Conservation (phyloP, 257 asterid species). For the Solanum appendiculatum region DNA sequence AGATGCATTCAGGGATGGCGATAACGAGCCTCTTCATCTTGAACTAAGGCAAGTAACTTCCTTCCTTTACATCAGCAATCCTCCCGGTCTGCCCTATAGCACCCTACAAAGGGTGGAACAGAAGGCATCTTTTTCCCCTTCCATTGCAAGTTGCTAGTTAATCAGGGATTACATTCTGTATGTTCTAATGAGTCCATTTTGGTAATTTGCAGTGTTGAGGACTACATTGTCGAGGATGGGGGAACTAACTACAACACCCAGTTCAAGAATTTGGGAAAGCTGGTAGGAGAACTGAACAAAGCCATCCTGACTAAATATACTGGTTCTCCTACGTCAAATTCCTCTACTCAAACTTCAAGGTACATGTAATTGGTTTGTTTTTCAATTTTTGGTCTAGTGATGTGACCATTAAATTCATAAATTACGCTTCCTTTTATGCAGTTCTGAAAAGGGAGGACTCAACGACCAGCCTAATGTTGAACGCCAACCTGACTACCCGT, state of each 20-base stretch:
- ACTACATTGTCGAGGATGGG: slow-evolving; percentile 32
- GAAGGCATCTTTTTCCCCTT: background rate
- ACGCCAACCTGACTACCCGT: background rate
- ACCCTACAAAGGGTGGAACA: background rate
- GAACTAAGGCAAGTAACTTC: slow-evolving; percentile 39
- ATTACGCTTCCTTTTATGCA: background rate
- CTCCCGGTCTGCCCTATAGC: background rate
- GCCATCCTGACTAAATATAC: slow-evolving; percentile 27
- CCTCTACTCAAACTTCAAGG: slow-evolving; percentile 31
- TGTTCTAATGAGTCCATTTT: background rate
- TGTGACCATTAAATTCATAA: background rate
- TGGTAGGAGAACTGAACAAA: slow-evolving; percentile 33
- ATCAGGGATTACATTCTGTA: background rate
- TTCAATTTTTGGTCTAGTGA: background rate
- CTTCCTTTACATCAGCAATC: background rate
- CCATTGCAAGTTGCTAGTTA: background rate
- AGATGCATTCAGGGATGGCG: slow-evolving; percentile 65
- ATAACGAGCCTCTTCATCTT: slow-evolving; percentile 43
- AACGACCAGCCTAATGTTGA: background rate
- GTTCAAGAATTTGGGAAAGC: slow-evolving; percentile 61
- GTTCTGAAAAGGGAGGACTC: background rate
- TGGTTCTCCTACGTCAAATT: slow-evolving; percentile 18
- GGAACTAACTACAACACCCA: slow-evolving; percentile 40
- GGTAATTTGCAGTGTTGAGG: slow-evolving; percentile 31
- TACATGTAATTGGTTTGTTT: background rate